phyloP scores from a whole-genome alignment of 192 early-diverging fungal species.

The Podila horticola region DNA sequence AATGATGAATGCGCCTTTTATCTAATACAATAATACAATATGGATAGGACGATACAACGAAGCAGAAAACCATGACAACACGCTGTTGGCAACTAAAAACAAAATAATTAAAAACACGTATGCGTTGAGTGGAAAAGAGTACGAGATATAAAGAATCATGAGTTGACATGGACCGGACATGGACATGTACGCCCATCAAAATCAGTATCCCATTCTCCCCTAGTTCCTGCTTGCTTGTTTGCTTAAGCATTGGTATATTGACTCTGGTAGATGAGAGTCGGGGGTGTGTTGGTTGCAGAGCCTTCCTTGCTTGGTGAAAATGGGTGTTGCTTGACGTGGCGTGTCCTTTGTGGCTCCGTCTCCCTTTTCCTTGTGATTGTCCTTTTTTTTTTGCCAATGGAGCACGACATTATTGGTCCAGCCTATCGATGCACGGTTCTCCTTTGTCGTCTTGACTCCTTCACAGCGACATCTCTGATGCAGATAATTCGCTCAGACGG shows the following conservation, averaged over 20 bases:
- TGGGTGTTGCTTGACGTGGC: no score
- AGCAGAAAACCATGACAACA: not conserved
- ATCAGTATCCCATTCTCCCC: no score
- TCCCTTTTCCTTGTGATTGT: no score
- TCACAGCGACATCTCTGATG: not conserved
- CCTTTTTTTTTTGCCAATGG: not conserved
- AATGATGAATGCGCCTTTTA: no score
- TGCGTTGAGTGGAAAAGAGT: not conserved
- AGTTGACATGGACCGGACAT: no score
- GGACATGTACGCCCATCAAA: no score
- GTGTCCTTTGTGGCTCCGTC: no score
- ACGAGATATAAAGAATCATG: not conserved
- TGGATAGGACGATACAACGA: not conserved
- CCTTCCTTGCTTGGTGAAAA: no score
- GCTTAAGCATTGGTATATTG: no score
- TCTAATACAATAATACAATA: not conserved
- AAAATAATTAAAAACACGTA: not conserved
- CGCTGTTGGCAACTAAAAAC: not conserved
- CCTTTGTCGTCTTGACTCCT: not conserved
- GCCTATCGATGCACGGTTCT: not conserved
- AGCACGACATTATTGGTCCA: not conserved
- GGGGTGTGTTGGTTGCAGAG: no score
- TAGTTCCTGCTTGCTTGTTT: no score
- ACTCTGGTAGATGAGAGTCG: no score
- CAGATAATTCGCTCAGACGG: conserved; percentile 4